Percentiles rank a stretch among this genome's conserved stretches.
Evolutionary conservation across 139 green algal species (phyloP).

Genomic region (Gonium pectorale): DNA sequence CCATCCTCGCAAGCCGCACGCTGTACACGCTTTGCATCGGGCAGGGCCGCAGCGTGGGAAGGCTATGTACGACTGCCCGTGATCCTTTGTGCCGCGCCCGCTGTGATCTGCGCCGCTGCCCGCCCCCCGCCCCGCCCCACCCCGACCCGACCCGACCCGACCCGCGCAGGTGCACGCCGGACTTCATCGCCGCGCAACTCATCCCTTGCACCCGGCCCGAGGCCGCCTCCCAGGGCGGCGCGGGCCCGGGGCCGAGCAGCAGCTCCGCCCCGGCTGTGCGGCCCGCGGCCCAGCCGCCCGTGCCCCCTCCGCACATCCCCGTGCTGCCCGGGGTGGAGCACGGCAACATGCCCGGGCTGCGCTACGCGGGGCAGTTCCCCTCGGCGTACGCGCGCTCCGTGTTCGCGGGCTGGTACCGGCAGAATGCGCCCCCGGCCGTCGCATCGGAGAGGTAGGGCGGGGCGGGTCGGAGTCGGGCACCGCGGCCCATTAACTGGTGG

Average conservation of each 20-base stretch:
- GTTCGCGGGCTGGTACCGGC: slow-evolving; percentile 21
- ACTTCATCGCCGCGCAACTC: not conserved
- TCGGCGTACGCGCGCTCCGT: not conserved
- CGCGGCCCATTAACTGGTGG: too few relatives aligned
- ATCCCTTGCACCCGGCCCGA: not conserved
- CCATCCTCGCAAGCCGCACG: too few relatives aligned
- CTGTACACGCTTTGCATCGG: too few relatives aligned
- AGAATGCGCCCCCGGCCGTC: not conserved
- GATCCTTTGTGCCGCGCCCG: too few relatives aligned
- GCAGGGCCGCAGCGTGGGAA: too few relatives aligned
- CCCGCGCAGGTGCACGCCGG: not conserved
- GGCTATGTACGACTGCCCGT: too few relatives aligned
- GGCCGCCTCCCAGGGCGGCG: not conserved
- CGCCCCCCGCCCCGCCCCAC: too few relatives aligned
- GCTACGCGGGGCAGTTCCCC: not conserved
- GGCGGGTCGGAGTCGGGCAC: too few relatives aligned
- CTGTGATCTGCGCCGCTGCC: not conserved
- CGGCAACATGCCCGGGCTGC: not conserved
- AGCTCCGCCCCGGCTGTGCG: not conserved
- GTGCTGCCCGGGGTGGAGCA: not conserved
- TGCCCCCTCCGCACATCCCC: slow-evolving; percentile 21
- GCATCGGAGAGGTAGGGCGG: not conserved
- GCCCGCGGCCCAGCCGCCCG: not conserved
- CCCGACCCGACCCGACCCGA: too few relatives aligned
- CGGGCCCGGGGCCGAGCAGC: not conserved